phyloP scores from a whole-genome alignment of 2,329 filamentous ascomycete genomes.

The Cordyceps militaris region DNA sequence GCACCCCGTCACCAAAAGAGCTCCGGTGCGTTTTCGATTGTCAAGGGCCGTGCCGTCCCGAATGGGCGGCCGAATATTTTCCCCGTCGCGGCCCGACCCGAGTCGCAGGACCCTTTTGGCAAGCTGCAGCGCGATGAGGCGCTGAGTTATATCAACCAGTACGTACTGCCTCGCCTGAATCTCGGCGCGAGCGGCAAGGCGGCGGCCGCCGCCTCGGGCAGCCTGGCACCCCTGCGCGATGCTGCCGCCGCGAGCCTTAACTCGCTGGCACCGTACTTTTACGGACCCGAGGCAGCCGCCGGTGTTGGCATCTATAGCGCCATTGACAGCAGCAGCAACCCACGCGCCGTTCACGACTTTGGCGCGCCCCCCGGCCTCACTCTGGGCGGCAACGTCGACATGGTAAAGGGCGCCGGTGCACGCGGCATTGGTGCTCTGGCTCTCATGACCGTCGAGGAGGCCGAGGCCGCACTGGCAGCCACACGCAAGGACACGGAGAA shows the following conservation, averaged over 20 bases:
- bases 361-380: conserved; percentile 19
- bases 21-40: conserved; percentile 51
- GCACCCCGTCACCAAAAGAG: conserved; percentile 47
- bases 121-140: conserved; percentile 62
- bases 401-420: conserved; percentile 22
- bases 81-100: conserved; percentile 40
- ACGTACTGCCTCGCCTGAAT: conserved; percentile 54
- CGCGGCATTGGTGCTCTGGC: conserved; percentile 38
- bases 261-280: conserved; percentile 51
- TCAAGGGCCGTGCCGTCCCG: conserved; percentile 58
- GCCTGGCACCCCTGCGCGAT: conserved; percentile 32
- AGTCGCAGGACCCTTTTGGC: conserved; percentile 50
- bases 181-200: conserved; percentile 41
- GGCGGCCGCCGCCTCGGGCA: conserved; percentile 25
- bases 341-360: conserved; percentile 28
- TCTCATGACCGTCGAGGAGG: conserved; percentile 56
- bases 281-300: conserved; percentile 38
- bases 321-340: conserved; percentile 25
- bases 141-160: conserved; percentile 62
- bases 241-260: conserved; percentile 44
- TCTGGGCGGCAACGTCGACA: conserved; percentile 22
- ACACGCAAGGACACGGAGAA: conserved; percentile 54
- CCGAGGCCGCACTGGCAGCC: conserved; percentile 46
- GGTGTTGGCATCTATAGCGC: conserved; percentile 39
- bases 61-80: conserved; percentile 58